These are phyloP conservation scores for Fusarium bactridioides DNA, from an alignment of 2,329 filamentous ascomycete genomes.

Conservation along the genomic window DNA sequence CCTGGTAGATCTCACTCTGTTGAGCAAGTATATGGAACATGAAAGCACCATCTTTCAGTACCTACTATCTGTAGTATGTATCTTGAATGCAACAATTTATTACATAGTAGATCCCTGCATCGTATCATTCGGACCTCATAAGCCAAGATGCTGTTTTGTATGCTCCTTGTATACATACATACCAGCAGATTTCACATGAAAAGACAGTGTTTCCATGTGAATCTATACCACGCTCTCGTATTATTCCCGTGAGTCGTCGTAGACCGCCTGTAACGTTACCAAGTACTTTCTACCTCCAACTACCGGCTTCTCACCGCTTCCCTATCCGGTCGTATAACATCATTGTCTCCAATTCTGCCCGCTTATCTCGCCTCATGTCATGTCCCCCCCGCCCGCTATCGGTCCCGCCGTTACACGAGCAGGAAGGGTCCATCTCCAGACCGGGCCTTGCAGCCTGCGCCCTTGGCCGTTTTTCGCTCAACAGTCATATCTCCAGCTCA, in stretches of 20 bases:
- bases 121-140: not conserved
- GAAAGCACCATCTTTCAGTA: not conserved
- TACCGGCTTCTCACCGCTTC: slow-evolving; percentile 21
- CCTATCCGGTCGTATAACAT: not conserved
- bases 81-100: not conserved
- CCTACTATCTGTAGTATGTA: too few relatives aligned
- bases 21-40: not conserved
- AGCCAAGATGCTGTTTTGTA: not conserved
- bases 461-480: not conserved
- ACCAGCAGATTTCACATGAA: not conserved
- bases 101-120: not conserved
- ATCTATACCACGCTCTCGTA: not conserved
- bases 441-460: slow-evolving; percentile 2
- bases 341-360: slow-evolving; percentile 25
- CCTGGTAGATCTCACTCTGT: not conserved
- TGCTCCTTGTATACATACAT: not conserved
- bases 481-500: slow-evolving; percentile 10
- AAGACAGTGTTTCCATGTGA: not conserved
- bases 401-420: slow-evolving; percentile 25
- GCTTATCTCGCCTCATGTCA: slow-evolving; percentile 17
- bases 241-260: not conserved
- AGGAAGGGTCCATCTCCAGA: slow-evolving; percentile 21
- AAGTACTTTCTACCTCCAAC: not conserved
- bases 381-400: slow-evolving; percentile 32
- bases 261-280: not conserved